Evolutionary conservation across 2,329 filamentous ascomycete genomes (phyloP).

Genomic region (Neurospora sp.): DNA sequence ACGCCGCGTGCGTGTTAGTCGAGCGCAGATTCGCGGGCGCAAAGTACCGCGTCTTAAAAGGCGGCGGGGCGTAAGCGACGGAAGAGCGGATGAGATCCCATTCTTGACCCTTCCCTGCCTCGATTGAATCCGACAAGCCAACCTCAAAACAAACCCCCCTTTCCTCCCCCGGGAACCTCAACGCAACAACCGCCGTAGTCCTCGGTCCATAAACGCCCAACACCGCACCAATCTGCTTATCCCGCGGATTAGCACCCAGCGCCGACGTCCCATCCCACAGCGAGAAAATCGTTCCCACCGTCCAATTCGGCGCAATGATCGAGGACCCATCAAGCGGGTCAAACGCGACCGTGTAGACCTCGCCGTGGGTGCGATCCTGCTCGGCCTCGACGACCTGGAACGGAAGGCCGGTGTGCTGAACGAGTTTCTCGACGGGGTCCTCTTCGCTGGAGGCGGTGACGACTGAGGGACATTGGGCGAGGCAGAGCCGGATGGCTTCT

Average conservation of each 20-base stretch:
- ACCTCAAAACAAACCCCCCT: constrained; percentile 41
- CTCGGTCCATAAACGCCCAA: constrained; percentile 46
- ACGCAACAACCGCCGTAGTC: constrained; percentile 44
- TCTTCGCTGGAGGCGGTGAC: constrained; percentile 50
- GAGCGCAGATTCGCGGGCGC: constrained; percentile 52
- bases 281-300: constrained; percentile 49
- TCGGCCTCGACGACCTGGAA: constrained; percentile 20
- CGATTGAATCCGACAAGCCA: constrained; percentile 24
- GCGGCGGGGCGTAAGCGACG: constrained; percentile 29
- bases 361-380: constrained; percentile 9
- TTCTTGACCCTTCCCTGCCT: constrained; percentile 2
- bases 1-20: constrained; percentile 39
- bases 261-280: constrained; percentile 44
- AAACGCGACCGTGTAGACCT: constrained; percentile 47
- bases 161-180: constrained; percentile 32
- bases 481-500: constrained; percentile 32
- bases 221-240: constrained; percentile 37
- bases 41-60: constrained; percentile 46
- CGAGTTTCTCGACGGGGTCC: constrained; percentile 41
- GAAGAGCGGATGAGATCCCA: constrained; percentile 31
- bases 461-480: constrained; percentile 35
- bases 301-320: constrained; percentile 47
- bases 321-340: constrained; percentile 56
- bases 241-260: constrained; percentile 28
- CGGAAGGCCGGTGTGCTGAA: constrained; percentile 10